These are phyloP conservation scores for Singerocomus inundabilis DNA, from an alignment of 1,284 basidiomycete species.

Conservation along the genomic window DNA sequence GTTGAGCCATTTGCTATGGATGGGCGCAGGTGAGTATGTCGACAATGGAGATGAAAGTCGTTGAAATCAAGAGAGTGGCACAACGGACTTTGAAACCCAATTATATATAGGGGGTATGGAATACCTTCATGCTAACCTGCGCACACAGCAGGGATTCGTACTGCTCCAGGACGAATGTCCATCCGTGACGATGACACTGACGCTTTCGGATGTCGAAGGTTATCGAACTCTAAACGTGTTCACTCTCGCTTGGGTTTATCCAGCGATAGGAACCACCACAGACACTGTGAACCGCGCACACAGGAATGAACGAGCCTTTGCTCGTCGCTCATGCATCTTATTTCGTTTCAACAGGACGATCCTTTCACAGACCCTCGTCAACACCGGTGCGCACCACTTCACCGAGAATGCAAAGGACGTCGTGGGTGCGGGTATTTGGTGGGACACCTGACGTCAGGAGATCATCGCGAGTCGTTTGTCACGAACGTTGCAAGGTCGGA, in stretches of 20 bases:
- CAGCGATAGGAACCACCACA: background rate
- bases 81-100: too few relatives aligned
- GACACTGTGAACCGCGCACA: conserved; percentile 15
- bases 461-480: conserved; percentile 15
- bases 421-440: conserved; percentile 37
- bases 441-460: conserved; percentile 33
- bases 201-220: too few relatives aligned
- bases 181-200: too few relatives aligned
- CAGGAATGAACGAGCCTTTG: conserved; percentile 31
- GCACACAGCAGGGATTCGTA: too few relatives aligned
- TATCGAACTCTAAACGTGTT: too few relatives aligned
- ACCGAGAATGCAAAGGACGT: conserved; percentile 24
- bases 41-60: too few relatives aligned
- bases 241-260: background rate
- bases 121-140: too few relatives aligned
- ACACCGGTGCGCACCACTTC: conserved; percentile 32
- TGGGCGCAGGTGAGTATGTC: too few relatives aligned
- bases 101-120: too few relatives aligned
- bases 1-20: too few relatives aligned
- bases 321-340: conserved; percentile 21
- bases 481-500: background rate
- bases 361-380: conserved; percentile 35
- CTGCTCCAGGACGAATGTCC: too few relatives aligned
- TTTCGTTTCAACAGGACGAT: conserved; percentile 27
- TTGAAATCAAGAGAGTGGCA: too few relatives aligned